Evolutionary conservation across 202 grass and related monocot species (phyloP).

Genomic region (Zizania palustris): DNA sequence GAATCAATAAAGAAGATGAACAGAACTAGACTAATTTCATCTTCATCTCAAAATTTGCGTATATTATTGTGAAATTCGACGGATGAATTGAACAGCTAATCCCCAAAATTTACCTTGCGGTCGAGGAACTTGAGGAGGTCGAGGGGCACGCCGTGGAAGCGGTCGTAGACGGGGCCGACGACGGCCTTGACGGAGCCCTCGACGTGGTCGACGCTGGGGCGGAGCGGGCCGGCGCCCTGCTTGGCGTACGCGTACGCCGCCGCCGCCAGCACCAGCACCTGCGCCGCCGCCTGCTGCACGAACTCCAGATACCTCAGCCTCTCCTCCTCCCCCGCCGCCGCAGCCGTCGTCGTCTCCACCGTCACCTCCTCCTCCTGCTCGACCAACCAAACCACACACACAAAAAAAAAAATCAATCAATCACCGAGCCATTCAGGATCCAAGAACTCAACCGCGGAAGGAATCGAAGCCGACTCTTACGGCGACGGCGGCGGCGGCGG

Average conservation of each 20-base stretch:
- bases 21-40: background rate
- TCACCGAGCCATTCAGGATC: background rate
- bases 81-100: background rate
- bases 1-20: background rate
- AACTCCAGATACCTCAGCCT: constrained; percentile 86
- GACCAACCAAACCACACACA: no score
- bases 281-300: constrained; percentile 75
- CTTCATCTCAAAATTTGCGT: background rate
- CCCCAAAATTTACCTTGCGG: constrained; percentile 65
- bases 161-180: constrained; percentile 81
- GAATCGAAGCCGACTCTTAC: background rate
- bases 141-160: constrained; percentile 69
- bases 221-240: constrained; percentile 75
- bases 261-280: constrained; percentile 61
- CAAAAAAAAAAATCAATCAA: constrained; percentile 24
- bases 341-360: constrained; percentile 37
- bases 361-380: constrained; percentile 14
- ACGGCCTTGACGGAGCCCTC: constrained; percentile 92
- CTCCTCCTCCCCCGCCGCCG: constrained; percentile 40
- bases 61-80: background rate
- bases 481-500: constrained; percentile 8
- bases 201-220: constrained; percentile 80
- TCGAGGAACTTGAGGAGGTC: constrained; percentile 88
- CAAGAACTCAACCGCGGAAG: background rate
- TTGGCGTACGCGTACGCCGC: constrained; percentile 77